Evolutionary conservation across 352 stramenopile genomes (phyloP).

Genomic region (Phytophthora niederhauseri): DNA sequence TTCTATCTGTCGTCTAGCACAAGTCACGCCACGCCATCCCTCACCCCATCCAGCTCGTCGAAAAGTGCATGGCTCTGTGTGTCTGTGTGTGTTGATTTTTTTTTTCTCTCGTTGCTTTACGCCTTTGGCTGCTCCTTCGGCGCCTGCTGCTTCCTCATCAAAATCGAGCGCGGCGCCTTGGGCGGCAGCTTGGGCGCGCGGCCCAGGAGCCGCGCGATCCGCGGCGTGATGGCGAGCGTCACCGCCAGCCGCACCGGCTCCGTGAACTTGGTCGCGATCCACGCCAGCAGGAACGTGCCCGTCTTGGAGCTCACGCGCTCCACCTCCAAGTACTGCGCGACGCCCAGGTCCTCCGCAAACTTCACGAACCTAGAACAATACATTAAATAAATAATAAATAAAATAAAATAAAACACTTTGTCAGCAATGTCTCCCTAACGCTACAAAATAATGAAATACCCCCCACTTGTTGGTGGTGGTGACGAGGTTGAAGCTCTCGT

Average conservation of each 20-base stretch:
- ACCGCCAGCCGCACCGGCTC: conserved; percentile 80
- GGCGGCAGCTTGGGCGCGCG: conserved; percentile 62
- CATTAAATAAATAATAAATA: not conserved
- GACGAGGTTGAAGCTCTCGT: conserved; percentile 76
- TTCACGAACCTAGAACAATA: conserved; percentile 56
- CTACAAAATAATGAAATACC: not conserved
- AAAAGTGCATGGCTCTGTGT: conserved; percentile 1
- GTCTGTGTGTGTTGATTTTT: conserved; percentile 10
- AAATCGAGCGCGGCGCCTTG: conserved; percentile 30
- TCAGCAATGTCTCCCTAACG: not conserved
- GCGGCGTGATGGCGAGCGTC: conserved; percentile 80
- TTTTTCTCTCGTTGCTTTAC: conserved; percentile 23
- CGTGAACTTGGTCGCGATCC: conserved; percentile 90
- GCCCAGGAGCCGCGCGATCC: conserved; percentile 74
- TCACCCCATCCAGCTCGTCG: not conserved
- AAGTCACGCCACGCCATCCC: not conserved
- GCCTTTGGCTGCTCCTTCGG: conserved; percentile 26
- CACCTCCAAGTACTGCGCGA: conserved; percentile 83
- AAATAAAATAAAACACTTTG: not conserved
- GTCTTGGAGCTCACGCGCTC: conserved; percentile 84
- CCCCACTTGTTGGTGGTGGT: conserved; percentile 82
- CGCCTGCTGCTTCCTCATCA: conserved; percentile 30
- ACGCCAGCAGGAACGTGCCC: conserved; percentile 81
- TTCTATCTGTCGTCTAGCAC: not conserved
- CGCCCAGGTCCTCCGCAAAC: conserved; percentile 68